Percentiles rank a stretch among this genome's conserved stretches.
These are phyloP conservation scores for Leccinum fibrillosum DNA, from an alignment of 768 basidiomycete species.

Conservation along the genomic window DNA sequence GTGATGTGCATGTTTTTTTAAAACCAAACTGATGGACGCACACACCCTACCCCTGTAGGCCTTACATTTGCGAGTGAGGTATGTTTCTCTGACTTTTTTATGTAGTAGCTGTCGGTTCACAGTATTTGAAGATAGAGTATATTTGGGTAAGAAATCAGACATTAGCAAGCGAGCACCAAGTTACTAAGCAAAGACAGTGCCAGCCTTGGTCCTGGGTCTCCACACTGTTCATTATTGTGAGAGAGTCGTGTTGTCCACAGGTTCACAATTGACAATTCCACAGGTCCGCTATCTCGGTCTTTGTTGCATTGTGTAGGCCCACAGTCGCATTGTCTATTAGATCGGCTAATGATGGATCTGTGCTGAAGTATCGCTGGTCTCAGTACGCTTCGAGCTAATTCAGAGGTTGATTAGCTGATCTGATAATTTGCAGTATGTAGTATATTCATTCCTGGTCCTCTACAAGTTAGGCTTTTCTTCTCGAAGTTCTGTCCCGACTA, in stretches of 20 bases:
- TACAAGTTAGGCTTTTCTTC: neutral
- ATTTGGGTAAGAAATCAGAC: constrained; percentile 11
- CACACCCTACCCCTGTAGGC: neutral
- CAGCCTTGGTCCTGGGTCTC: constrained; percentile 12
- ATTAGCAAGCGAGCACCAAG: rapidly evolving
- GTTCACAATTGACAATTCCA: neutral
- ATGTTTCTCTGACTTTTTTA: neutral
- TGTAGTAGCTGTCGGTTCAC: neutral
- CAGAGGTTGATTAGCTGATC: neutral
- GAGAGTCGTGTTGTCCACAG: too few relatives aligned
- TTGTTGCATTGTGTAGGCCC: constrained; percentile 1
- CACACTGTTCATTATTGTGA: constrained; percentile 5
- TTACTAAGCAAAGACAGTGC: neutral
- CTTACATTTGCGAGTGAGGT: constrained; percentile 10
- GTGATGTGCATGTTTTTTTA: neutral
- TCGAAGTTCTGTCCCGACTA: neutral
- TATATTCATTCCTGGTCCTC: constrained; percentile 2
- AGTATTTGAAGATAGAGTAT: constrained; percentile 10
- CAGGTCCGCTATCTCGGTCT: constrained; percentile 1
- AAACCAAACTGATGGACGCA: neutral
- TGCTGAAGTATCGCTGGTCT: neutral
- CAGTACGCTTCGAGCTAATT: neutral
- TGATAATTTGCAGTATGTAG: neutral
- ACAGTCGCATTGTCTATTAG: neutral
- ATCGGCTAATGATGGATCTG: neutral